Evolutionary conservation across 2,329 filamentous ascomycete genomes (phyloP).

Genomic region (Pseudogymnoascus sp.): DNA sequence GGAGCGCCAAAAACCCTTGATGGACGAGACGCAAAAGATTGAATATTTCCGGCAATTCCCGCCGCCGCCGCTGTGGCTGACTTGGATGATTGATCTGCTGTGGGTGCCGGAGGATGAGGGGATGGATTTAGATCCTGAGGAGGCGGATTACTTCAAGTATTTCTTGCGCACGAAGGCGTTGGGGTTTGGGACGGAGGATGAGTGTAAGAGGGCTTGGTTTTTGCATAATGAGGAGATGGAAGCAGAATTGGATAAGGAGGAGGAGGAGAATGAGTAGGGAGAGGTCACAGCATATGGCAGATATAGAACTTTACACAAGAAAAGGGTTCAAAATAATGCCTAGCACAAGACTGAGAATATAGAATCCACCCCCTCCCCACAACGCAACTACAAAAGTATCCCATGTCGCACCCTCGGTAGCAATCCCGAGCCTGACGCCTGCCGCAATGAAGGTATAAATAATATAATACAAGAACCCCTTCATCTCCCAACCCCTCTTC

Average conservation of each 20-base stretch:
- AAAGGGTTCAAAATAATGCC: slow-evolving; percentile 4
- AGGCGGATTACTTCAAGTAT: neutral
- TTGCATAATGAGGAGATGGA: neutral
- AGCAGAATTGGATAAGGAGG: neutral
- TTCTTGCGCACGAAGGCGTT: neutral
- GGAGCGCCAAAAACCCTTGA: neutral
- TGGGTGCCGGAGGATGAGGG: neutral
- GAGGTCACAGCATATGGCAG: neutral
- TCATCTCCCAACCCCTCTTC: neutral
- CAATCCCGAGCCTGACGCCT: neutral
- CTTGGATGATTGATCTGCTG: neutral
- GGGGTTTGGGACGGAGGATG: neutral
- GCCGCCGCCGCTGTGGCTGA: neutral
- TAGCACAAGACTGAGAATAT: neutral
- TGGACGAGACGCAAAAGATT: neutral
- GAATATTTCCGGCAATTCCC: neutral
- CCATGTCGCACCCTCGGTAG: neutral
- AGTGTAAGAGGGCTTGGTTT: neutral
- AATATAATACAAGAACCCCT: slow-evolving; percentile 1
- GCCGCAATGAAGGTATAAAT: slow-evolving; percentile 7
- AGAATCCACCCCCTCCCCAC: neutral
- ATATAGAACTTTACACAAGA: neutral
- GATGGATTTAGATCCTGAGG: neutral
- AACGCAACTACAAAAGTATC: neutral
- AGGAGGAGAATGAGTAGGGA: neutral